Conservation (phyloP, 169 alveolate species). For the Plasmodium falciparum region DNA sequence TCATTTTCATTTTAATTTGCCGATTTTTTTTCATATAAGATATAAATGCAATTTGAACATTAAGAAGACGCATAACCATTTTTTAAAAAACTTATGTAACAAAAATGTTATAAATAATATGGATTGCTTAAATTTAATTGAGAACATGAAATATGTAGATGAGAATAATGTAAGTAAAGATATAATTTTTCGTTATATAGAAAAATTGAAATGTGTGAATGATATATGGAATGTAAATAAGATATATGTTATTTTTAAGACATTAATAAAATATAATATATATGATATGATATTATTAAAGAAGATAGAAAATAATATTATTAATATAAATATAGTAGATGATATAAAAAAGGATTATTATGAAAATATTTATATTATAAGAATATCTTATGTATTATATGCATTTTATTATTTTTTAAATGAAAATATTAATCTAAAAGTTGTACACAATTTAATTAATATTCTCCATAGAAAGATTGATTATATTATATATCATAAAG, state of each 20-base stretch:
- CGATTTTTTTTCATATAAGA: no score
- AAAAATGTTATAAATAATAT: constrained; percentile 62
- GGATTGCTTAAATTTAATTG: constrained; percentile 41
- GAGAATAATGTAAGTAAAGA: constrained; percentile 49
- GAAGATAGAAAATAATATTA: constrained; percentile 27
- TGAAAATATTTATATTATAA: constrained; percentile 65
- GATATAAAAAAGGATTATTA: constrained; percentile 28
- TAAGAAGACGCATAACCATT: constrained; percentile 1
- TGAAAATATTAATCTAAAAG: constrained; percentile 16
- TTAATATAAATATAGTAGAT: constrained; percentile 4
- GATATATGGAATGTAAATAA: constrained; percentile 62
- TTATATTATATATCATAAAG: constrained; percentile 45
- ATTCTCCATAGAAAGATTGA: constrained; percentile 32
- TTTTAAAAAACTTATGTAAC: constrained; percentile 54
- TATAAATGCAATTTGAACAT: no score
- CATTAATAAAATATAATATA: constrained; percentile 38
- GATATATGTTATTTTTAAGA: constrained; percentile 59
- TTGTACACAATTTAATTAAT: constrained; percentile 33
- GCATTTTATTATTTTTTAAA: constrained; percentile 33
- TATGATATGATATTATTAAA: constrained; percentile 35
- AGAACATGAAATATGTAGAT: constrained; percentile 57
- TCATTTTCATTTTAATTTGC: no score
- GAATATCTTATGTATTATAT: constrained; percentile 66
- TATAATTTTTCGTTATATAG: constrained; percentile 25
- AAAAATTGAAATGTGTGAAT: constrained; percentile 30